Base-by-base conservation (phyloP, 495 filamentous ascomycete species). In the Melanomma pulvis-pyrius region DNA sequence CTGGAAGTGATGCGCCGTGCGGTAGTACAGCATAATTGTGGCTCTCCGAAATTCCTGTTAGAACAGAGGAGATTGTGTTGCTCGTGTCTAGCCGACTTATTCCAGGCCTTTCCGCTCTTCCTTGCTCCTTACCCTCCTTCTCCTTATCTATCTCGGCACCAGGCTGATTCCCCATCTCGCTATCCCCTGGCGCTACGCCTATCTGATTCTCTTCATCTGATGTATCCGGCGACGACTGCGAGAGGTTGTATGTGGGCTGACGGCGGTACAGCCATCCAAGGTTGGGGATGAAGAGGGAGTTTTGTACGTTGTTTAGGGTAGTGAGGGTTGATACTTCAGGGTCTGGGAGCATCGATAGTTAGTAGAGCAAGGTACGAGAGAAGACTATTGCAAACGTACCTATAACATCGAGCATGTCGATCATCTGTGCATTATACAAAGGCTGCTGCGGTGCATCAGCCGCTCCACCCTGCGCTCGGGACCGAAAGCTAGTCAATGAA, bases 271-370 rank as follows among this genome's bases (percentile, higher is more conserved):
- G 65, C 11, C 63, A 52, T 6, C 76, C 71, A 22, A 91, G 76
- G n/a, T 89, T 86, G 0, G 88, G 88, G 30, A 91, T 76, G 73
- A 92, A 91, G 7, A 92, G 82, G 0, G 88, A 91, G 70, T 92
- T 92, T 59, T 91, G 88, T 9, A 92, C 87, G 72, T 92, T 92
- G 55, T 87, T 92, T 4, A 92, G 81, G 53, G 87, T 91, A 0
- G 87, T 88, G 0, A 92, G 77, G 4, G 88, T 87, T 6, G 87
- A 84, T 1, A 92, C 86, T 77, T 92, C 88, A 9, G 89, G 89
- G 62, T 92, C 89, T 91, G 63, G 12, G 2, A 51, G n/a, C 44
- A 48, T 51, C 5, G 0, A 1, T 8, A 32, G 50, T 62, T 47
- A 56, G 56, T n/a, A 22, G n/a, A 29, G 24, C 48, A 6, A 25